Percentiles rank a stretch among this genome's conserved stretches.
Evolutionary conservation across 371 early-diverging fungal species (phyloP).

Genomic region (Mucor saturninus): DNA sequence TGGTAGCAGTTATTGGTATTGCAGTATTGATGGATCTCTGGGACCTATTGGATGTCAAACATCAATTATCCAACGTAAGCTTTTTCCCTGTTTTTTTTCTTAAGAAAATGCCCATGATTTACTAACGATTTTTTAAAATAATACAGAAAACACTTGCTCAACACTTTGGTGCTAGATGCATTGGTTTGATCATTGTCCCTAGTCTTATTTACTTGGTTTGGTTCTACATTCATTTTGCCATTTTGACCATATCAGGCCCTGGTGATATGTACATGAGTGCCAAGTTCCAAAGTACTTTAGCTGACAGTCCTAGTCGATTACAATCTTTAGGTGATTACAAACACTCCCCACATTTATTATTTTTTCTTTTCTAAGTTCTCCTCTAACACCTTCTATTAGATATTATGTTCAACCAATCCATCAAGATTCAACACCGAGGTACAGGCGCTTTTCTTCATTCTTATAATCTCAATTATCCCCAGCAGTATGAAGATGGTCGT

Average conservation of each 20-base stretch:
- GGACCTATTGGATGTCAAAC: constrained; percentile 75
- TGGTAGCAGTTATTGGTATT: constrained; percentile 84
- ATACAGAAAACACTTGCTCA: constrained; percentile 56
- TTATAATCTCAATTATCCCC: constrained; percentile 75
- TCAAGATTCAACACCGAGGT: constrained; percentile 74
- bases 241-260: constrained; percentile 78
- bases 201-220: constrained; percentile 76
- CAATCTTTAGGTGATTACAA: constrained; percentile 7
- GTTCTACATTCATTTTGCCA: constrained; percentile 89
- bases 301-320: constrained; percentile 2
- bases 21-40: constrained; percentile 90
- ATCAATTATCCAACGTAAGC: constrained; percentile 63
- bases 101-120: constrained; percentile 70
- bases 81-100: background rate
- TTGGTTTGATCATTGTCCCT: constrained; percentile 87
- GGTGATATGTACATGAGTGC: constrained; percentile 93
- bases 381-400: constrained; percentile 35
- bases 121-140: background rate
- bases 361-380: background rate
- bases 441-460: constrained; percentile 80
- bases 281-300: constrained; percentile 72
- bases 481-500: constrained; percentile 85
- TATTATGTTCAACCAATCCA: constrained; percentile 74
- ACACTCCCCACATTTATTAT: background rate
- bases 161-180: constrained; percentile 71